These are phyloP conservation scores for Dictyostelium capitatum DNA, from an alignment of 78 protist genomes.

Conservation along the genomic window DNA sequence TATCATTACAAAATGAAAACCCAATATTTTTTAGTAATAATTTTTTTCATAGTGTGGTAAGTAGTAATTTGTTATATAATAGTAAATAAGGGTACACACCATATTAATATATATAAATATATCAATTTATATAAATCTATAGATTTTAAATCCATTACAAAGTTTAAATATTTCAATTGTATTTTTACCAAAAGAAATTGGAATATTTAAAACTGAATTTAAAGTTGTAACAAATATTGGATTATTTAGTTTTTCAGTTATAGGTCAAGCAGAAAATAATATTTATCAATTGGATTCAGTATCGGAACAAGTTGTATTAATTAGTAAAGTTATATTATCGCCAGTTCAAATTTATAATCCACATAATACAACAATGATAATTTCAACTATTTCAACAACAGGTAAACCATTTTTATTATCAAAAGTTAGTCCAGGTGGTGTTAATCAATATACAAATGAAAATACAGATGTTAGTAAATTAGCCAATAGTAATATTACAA, in stretches of 20 bases:
- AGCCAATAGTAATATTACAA: neutral
- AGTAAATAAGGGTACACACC: no score
- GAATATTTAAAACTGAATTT: constrained; percentile 21
- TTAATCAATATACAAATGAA: neutral
- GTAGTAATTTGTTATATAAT: no score
- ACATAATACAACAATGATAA: constrained; percentile 55
- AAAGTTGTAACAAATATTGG: constrained; percentile 25
- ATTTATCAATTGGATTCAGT: constrained; percentile 40
- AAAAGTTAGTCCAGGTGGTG: neutral
- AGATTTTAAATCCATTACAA: constrained; percentile 26
- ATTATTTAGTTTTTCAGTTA: constrained; percentile 12
- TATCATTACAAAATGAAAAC: constrained; percentile 20
- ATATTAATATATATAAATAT: no score
- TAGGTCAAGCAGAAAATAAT: constrained; percentile 20
- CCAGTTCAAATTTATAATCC: constrained; percentile 63
- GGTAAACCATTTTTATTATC: constrained; percentile 52
- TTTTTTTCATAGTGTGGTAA: constrained; percentile 28
- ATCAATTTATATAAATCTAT: no score
- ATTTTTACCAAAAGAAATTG: constrained; percentile 43
- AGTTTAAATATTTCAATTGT: neutral
- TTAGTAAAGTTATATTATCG: constrained; percentile 2
- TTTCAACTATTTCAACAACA: constrained; percentile 37
- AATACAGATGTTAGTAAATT: neutral
- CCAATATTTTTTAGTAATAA: constrained; percentile 33
- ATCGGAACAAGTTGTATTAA: constrained; percentile 10